Conservation (phyloP, 371 early-diverging fungal genomes). For the Mucor sp. region DNA sequence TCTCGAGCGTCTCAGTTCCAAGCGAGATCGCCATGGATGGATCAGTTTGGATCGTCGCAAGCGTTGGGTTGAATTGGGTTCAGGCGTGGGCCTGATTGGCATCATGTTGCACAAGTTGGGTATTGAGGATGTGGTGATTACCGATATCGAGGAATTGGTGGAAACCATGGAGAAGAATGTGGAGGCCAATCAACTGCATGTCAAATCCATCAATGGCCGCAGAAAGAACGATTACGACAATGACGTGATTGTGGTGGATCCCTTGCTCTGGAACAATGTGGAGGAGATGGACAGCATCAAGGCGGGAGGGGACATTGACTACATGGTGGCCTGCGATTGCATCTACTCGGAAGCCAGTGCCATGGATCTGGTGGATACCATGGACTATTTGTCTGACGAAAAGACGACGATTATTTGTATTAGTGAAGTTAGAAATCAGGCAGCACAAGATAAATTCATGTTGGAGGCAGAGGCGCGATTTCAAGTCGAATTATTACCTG, state of each 20-base stretch:
- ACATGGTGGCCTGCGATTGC: conserved; percentile 56
- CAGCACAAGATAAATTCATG: conserved; percentile 54
- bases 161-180: conserved; percentile 48
- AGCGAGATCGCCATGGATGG: conserved; percentile 33
- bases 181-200: conserved; percentile 37
- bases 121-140: conserved; percentile 45
- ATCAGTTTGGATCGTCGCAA: conserved; percentile 41
- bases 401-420: conserved; percentile 49
- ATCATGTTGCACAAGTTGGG: conserved; percentile 50
- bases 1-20: conserved; percentile 32
- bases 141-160: conserved; percentile 50
- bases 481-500: conserved; percentile 43
- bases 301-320: conserved; percentile 44
- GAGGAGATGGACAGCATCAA: conserved; percentile 35
- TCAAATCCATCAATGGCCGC: conserved; percentile 43
- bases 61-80: conserved; percentile 55
- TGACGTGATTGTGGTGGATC: conserved; percentile 32
- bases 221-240: conserved; percentile 32
- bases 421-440: conserved; percentile 55
- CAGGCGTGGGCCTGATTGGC: conserved; percentile 55
- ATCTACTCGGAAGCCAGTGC: conserved; percentile 61
- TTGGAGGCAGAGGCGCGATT: conserved; percentile 39
- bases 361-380: conserved; percentile 47
- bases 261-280: conserved; percentile 50
- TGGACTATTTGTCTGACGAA: conserved; percentile 39